Conservation (phyloP, 2,329 filamentous ascomycete genomes). For the Sporothrix brasiliensis region DNA sequence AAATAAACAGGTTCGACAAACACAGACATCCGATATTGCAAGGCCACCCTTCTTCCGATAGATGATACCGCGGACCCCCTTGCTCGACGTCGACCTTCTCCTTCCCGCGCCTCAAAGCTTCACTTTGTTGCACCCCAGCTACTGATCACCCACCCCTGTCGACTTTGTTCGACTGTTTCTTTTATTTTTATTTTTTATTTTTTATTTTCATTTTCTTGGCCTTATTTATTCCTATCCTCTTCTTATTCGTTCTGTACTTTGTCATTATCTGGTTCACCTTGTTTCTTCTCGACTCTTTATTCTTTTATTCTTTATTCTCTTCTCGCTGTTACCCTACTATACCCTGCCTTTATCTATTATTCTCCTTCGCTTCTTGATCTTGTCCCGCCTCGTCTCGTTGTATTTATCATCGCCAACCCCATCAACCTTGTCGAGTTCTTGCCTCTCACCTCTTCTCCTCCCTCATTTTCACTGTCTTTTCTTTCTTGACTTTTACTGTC, state of each 20-base stretch:
- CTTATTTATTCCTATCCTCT: slow-evolving; percentile 28
- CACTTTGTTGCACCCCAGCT: slow-evolving; percentile 33
- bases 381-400: not conserved
- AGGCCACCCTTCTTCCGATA: slow-evolving; percentile 36
- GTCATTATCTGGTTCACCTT: not conserved
- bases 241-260: slow-evolving; percentile 12
- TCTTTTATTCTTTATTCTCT: not conserved
- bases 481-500: not conserved
- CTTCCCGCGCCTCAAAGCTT: slow-evolving; percentile 32
- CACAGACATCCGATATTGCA: slow-evolving; percentile 18
- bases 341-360: slow-evolving; percentile 3
- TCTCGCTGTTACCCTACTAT: not conserved
- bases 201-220: not conserved
- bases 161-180: slow-evolving; percentile 22
- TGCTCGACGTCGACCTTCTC: slow-evolving; percentile 34
- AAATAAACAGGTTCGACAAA: slow-evolving; percentile 30
- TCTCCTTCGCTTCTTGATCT: slow-evolving; percentile 1
- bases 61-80: slow-evolving; percentile 42
- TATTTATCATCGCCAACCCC: slow-evolving; percentile 34
- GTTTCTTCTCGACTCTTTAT: not conserved
- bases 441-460: slow-evolving; percentile 29
- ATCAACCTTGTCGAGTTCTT: slow-evolving; percentile 35
- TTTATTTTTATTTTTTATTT: not conserved
- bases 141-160: slow-evolving; percentile 13
- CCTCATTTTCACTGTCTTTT: slow-evolving; percentile 10